Evolutionary conservation across 768 basidiomycete species (phyloP).

Genomic region (Dentipellis sp.): DNA sequence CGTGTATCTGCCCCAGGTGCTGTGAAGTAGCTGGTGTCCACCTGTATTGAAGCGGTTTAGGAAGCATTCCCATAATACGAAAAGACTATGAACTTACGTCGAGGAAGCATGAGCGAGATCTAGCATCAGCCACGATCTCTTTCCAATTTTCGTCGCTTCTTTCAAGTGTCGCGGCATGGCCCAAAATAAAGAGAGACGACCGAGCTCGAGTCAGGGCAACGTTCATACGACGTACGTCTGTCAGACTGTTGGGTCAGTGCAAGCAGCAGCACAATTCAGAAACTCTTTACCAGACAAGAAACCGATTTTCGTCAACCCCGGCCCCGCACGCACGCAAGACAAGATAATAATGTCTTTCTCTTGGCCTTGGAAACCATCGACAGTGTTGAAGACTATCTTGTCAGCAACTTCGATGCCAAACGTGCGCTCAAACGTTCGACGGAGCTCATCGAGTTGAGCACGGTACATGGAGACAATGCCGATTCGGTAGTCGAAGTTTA

Average conservation of each 20-base stretch:
- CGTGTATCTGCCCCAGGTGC: conserved; percentile 15
- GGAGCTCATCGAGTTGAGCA: conserved; percentile 75
- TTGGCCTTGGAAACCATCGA: conserved; percentile 98
- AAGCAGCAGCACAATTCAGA: neutral
- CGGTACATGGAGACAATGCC: conserved; percentile 92
- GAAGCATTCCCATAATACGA: neutral
- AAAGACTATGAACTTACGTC: conserved; percentile 38
- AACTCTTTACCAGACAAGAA: conserved; percentile 66
- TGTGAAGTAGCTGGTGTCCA: conserved; percentile 31
- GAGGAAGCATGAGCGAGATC: conserved; percentile 48
- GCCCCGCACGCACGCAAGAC: conserved; percentile 91
- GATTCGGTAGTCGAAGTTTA: conserved; percentile 46
- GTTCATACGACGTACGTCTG: conserved; percentile 88
- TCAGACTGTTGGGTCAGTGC: neutral
- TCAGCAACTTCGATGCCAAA: conserved; percentile 66
- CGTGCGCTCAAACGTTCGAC: conserved; percentile 52
- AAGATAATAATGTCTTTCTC: conserved; percentile 98
- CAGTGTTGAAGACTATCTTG: conserved; percentile 89
- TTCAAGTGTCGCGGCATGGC: conserved; percentile 83
- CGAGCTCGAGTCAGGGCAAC: conserved; percentile 97
- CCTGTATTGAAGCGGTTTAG: conserved; percentile 14
- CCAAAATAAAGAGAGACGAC: conserved; percentile 89
- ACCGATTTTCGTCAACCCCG: conserved; percentile 73
- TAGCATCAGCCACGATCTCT: conserved; percentile 68
- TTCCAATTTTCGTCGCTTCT: conserved; percentile 77